Percentiles rank a stretch among this genome's conserved stretches.
Evolutionary conservation across 306 rosid genomes (phyloP).

Genomic region (Malus sieversii): DNA sequence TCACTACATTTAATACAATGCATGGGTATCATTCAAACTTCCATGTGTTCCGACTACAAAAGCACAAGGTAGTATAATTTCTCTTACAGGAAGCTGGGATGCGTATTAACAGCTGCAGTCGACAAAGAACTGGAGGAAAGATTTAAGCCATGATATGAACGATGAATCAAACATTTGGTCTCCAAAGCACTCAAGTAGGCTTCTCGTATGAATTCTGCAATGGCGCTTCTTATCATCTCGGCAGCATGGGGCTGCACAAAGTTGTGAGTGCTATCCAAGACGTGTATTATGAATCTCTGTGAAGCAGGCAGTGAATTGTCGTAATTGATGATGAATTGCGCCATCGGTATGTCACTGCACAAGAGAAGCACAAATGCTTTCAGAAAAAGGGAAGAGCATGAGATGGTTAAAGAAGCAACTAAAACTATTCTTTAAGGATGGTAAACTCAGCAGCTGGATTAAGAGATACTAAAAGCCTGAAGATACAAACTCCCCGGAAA

Average conservation of each 20-base stretch:
- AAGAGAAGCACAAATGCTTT: constrained; percentile 1
- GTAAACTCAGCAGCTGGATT: neutral
- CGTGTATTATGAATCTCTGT: constrained; percentile 68
- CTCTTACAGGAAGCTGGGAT: too few relatives aligned
- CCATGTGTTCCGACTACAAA: neutral
- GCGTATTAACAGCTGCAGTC: neutral
- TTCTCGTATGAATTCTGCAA: constrained; percentile 75
- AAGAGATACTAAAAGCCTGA: neutral
- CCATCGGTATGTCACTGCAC: constrained; percentile 93
- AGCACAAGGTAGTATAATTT: too few relatives aligned
- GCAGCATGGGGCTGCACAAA: constrained; percentile 83
- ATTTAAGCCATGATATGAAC: neutral
- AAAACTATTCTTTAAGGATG: neutral
- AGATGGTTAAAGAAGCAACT: neutral
- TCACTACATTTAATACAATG: too few relatives aligned
- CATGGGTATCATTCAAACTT: neutral
- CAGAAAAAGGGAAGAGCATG: constrained; percentile 1
- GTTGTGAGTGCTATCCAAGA: constrained; percentile 71
- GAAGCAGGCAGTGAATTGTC: constrained; percentile 62
- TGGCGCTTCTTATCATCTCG: constrained; percentile 66
- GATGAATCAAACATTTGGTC: neutral
- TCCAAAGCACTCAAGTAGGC: constrained; percentile 45
- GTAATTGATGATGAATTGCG: constrained; percentile 77
- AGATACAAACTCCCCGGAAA: neutral
- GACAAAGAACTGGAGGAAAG: neutral